phyloP scores from a whole-genome alignment of 352 stramenopile species.

The Thalassiosira exigua region DNA sequence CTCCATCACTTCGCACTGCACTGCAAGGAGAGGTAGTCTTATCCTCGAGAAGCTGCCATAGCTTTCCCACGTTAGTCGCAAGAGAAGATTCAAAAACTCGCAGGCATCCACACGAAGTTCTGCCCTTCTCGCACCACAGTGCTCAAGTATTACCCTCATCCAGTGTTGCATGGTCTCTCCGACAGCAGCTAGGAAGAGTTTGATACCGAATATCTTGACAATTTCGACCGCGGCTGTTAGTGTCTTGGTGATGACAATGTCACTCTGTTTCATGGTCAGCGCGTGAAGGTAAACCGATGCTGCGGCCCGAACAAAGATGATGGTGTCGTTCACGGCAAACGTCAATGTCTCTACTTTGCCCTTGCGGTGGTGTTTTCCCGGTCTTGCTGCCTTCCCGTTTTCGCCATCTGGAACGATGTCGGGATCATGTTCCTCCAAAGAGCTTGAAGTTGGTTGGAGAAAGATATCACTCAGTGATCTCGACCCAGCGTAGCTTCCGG shows the following conservation, averaged over 20 bases:
- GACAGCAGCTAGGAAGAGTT: constrained; percentile 82
- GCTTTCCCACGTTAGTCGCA: constrained; percentile 80
- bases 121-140: constrained; percentile 80
- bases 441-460: constrained; percentile 44
- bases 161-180: constrained; percentile 86
- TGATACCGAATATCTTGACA: constrained; percentile 86
- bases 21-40: constrained; percentile 76
- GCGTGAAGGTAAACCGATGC: constrained; percentile 84
- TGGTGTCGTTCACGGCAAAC: constrained; percentile 73
- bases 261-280: constrained; percentile 75
- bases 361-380: constrained; percentile 27
- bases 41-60: constrained; percentile 85
- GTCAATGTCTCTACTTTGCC: constrained; percentile 47
- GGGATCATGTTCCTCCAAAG: constrained; percentile 38
- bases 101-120: constrained; percentile 78
- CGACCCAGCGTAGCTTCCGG: constrained; percentile 36
- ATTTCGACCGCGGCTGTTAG: constrained; percentile 82
- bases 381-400: constrained; percentile 37
- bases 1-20: constrained; percentile 85
- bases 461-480: constrained; percentile 54
- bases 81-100: constrained; percentile 84
- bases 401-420: constrained; percentile 18
- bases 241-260: constrained; percentile 75
- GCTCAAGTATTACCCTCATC: constrained; percentile 83
- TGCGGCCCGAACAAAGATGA: constrained; percentile 83